Evolutionary conservation across 192 early-diverging fungal genomes (phyloP).

Genomic region (Mortierella antarctica): DNA sequence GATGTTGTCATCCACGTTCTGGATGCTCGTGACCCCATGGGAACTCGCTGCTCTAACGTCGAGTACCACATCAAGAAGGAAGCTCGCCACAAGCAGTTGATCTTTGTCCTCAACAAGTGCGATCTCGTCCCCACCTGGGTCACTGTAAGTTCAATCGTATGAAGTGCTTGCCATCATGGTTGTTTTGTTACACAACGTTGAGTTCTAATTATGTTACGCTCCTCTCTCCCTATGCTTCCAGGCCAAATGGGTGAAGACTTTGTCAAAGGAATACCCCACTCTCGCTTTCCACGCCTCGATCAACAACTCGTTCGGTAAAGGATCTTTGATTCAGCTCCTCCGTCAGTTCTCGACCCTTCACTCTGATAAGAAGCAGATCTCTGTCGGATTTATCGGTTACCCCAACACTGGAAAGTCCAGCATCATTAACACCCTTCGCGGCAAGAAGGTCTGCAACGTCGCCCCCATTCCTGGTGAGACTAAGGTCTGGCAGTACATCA

Average conservation of each 20-base stretch:
- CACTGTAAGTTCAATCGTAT: slow-evolving; percentile 66
- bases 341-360: slow-evolving; percentile 96
- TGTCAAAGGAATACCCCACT: slow-evolving; percentile 94
- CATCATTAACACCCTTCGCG: slow-evolving; percentile 97
- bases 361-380: slow-evolving; percentile 98
- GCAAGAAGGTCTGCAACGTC: slow-evolving; percentile 97
- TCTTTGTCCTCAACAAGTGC: slow-evolving; percentile 98
- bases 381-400: slow-evolving; percentile 98
- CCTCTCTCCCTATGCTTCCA: slow-evolving; percentile 27
- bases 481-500: slow-evolving; percentile 99
- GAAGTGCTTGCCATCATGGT: slow-evolving; percentile 10
- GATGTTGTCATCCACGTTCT: slow-evolving; percentile 96
- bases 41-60: slow-evolving; percentile 93
- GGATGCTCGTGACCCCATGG: slow-evolving; percentile 98
- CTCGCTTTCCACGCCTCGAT: slow-evolving; percentile 99
- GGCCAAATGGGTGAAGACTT: slow-evolving; percentile 93
- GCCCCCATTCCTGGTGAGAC: slow-evolving; percentile 99
- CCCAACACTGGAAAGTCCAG: slow-evolving; percentile 98
- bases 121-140: slow-evolving; percentile 99
- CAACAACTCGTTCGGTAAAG: slow-evolving; percentile 99
- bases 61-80: slow-evolving; percentile 94
- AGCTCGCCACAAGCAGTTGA: slow-evolving; percentile 94
- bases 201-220: not conserved
- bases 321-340: slow-evolving; percentile 96
- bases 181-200: not conserved